Base-by-base conservation (phyloP, 2,329 filamentous ascomycete species). In the Hymenoscyphus infarciens region DNA sequence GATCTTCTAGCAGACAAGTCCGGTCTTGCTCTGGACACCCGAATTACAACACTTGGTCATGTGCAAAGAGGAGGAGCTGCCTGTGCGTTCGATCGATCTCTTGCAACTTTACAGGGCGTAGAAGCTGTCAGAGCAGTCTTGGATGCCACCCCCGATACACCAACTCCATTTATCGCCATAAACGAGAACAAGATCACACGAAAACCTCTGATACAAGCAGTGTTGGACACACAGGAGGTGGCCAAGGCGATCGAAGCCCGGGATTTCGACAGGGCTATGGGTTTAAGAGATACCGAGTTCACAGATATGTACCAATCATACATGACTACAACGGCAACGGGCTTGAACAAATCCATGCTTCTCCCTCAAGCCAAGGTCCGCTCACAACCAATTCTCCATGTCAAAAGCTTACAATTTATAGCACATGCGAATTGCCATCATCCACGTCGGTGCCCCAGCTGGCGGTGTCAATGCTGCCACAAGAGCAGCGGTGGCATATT, bases 401-500 rank as follows among this genome's bases (percentile, higher is more conserved):
- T 16, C 31, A 22, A 16, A 16, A 57, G 60, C 74, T 80, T 63
- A 80, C 69, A 6, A 45, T 42, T 42, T 27, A 16, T 67, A 93
- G 90, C 87, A 88, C 69, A 92, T 98, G 91, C 88, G 87, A 68
- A 91, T 99, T 72, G 95, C 92, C 57, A 97, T 99, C 73, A 91
- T 99, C 77, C 96, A 98, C 72, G 93, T 98, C 27, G 95, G 95
- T 72, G 95, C 95, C 13, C 95, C 95, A 7, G 95, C 95, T 33
- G 95, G 95, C 76, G 95, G 95, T 71, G 98, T 99, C 91, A 99
- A 99, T 77, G 93, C 94, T 31, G 95, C 95, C 52, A 95, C 96
- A 22, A 87, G 95, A 69, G 94, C 92, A 33, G 94, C 91, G 15
- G 93, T 97, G 19, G 92, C 92, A 35, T 97, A 97, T 80, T 98